phyloP scores from a whole-genome alignment of 768 basidiomycete genomes.

The Serendipita sp. region DNA sequence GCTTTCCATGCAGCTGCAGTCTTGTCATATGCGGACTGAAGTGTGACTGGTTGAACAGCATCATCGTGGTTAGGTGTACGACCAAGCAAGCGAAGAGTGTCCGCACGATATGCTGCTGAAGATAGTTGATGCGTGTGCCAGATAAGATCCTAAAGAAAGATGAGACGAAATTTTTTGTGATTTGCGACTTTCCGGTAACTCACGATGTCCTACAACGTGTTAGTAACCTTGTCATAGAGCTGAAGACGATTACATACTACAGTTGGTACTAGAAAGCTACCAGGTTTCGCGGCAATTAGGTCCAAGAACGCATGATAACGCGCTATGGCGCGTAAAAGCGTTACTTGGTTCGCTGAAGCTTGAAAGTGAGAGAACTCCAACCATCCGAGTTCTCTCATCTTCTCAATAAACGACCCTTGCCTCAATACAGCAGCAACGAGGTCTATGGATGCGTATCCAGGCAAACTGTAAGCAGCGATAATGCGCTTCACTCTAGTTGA shows the following conservation, averaged over 20 bases:
- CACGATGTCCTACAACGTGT: neutral
- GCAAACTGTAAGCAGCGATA: neutral
- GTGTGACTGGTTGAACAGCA: neutral
- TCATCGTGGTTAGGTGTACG: slow-evolving; percentile 1
- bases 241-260: neutral
- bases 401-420: slow-evolving; percentile 37
- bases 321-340: slow-evolving; percentile 28
- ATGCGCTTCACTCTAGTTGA: slow-evolving; percentile 1
- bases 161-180: neutral
- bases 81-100: neutral
- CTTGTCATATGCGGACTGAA: neutral
- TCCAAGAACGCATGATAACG: slow-evolving; percentile 40
- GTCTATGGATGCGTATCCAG: slow-evolving; percentile 5
- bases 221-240: neutral
- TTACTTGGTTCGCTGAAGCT: slow-evolving; percentile 18
- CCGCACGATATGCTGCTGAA: slow-evolving; percentile 6
- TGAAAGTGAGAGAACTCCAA: slow-evolving; percentile 27
- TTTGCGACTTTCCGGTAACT: neutral
- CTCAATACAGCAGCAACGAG: slow-evolving; percentile 25
- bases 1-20: neutral
- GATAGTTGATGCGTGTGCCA: slow-evolving; percentile 13
- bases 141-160: slow-evolving; percentile 7
- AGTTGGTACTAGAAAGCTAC: neutral
- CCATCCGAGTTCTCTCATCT: slow-evolving; percentile 40
- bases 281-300: slow-evolving; percentile 2